Evolutionary conservation across 129 eudicot genomes (phyloP), one percentile per base, ranked within the genome.

Genomic region (Smallanthus sonchifolius): DNA sequence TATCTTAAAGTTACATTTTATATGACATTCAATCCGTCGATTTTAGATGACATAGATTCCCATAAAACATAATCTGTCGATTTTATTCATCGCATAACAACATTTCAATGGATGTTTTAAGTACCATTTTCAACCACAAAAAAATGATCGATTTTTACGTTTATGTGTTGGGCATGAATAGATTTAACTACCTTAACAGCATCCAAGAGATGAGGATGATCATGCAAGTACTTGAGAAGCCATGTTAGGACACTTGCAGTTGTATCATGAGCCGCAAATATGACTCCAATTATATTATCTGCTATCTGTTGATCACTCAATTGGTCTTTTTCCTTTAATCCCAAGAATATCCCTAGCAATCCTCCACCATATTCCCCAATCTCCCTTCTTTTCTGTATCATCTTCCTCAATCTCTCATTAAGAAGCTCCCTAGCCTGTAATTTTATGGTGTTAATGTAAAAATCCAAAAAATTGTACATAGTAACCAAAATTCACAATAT

Each of bases 201-300:
- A 57, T 86, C 69, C 51, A 86, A 75, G 44, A 91, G 74, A 48
- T 80, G 51, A 73, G 60, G 55, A 72, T 88, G 74, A 62, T 91
- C 95, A 30, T 84, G 92, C 77, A 91, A 82, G 83, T 88, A 86
- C 82, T 91, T 91, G 28, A 91, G 88, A 9, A 87, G 56, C 97
- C 97, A 91, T 66, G 97, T 91, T 69, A 86, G 83, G 17, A 81
- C 92, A 84, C 90, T 86, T 38, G 95, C 95, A 64, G 97, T 91
- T 15, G 95, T 91, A 77, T 91, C 97, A 67, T 86, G 97, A 48
- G 95, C 97, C 10, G 97, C 97, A 43, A 91, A 91, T 34, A 91
- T 88, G 6, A 91, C 88, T 57, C 97, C 97, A 49, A 91, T 83
- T 15, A 91, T 84, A 65, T 91, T 91, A 84, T 91, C 97, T 2